Base-by-base conservation (phyloP, 352 stramenopile genomes). In the Stramenopiles sp. region DNA sequence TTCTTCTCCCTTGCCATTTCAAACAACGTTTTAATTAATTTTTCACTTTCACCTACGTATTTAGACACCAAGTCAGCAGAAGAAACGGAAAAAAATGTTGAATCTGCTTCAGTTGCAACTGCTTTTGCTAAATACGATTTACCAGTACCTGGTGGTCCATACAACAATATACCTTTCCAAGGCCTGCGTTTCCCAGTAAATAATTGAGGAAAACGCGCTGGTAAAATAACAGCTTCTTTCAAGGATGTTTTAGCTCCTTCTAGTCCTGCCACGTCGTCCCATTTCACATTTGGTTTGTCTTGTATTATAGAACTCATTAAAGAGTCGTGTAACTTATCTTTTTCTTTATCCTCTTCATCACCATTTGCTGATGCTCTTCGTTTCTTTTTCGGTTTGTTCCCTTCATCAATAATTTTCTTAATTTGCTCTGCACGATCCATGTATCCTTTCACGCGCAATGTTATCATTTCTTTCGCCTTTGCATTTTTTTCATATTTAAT, bases 171-270 rank as follows among this genome's bases (percentile, higher is more conserved):
- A 23, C 95, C 94, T 83, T 96, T 95, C 90, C 93, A 97, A 0
- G 93, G 93, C 79, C 87, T 85, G 0, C 88, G 87, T 80, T 92
- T 93, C 0, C 90, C 91, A 7, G 90, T 97, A 84, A 99, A 99
- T 0, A 99, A 86, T 84, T 99, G 93, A 27, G 95, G 95, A 83
- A 98, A 98, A 23, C 89, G 86, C 1, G 89, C 88, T 30, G 95
- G 95, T 33, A 99, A 84, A 79, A 98, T 98, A 6, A 98, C 94
- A n/a, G 94, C 95, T 83, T 99, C 95, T 83, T 99, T 98, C n/a
- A 99, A 83, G 23, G 93, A 91, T 32, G 97, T 93, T 82, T 99
- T 99, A 0, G 96, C 96, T 43, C 87, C 86, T 73, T 97, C 93
- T 30, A 99, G 84, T 63, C 96, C 96, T 31, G 96, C 95, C 23